A percentile compares a stretch with the other conserved stretches of the same genome.
Conservation (phyloP, 345 rosid genomes). For the Garcia nutans region DNA sequence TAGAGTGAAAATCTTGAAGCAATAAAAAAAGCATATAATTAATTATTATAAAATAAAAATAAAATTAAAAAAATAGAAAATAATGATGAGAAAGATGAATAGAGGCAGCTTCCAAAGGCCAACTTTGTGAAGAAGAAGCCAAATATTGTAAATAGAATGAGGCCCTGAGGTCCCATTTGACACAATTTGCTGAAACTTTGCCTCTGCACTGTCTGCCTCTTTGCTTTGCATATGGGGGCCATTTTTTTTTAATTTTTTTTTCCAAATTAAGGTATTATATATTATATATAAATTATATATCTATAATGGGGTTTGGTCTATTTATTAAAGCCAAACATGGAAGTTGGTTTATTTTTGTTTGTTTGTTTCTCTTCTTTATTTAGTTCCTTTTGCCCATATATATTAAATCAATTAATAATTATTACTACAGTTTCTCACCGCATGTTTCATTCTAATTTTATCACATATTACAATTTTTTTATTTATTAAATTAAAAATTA, state of each 20-base stretch:
- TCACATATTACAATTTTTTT: too few relatives aligned
- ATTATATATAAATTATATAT: too few relatives aligned
- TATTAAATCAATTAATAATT: too few relatives aligned
- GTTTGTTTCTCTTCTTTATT: neutral
- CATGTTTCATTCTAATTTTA: too few relatives aligned
- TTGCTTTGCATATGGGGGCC: constrained; percentile 21
- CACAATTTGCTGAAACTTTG: constrained; percentile 21
- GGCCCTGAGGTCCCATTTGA: constrained; percentile 22
- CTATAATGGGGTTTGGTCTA: constrained; percentile 4
- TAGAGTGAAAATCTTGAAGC: neutral
- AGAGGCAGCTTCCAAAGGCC: constrained; percentile 29
- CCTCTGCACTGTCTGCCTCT: constrained; percentile 14
- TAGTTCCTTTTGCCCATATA: constrained; percentile 8
- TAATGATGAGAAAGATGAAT: neutral
- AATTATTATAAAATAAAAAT: too few relatives aligned
- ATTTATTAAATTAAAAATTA: too few relatives aligned
- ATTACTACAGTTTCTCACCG: too few relatives aligned
- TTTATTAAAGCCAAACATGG: neutral
- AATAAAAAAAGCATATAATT: neutral
- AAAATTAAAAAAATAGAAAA: neutral
- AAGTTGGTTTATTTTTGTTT: neutral
- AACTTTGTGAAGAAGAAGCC: constrained; percentile 38
- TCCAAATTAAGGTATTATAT: neutral
- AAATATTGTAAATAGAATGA: constrained; percentile 13
- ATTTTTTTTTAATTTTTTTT: neutral